Evolutionary conservation across 768 basidiomycete genomes (phyloP), one percentile per base, ranked within the genome.

Genomic region (Boletus eberwhitei): DNA sequence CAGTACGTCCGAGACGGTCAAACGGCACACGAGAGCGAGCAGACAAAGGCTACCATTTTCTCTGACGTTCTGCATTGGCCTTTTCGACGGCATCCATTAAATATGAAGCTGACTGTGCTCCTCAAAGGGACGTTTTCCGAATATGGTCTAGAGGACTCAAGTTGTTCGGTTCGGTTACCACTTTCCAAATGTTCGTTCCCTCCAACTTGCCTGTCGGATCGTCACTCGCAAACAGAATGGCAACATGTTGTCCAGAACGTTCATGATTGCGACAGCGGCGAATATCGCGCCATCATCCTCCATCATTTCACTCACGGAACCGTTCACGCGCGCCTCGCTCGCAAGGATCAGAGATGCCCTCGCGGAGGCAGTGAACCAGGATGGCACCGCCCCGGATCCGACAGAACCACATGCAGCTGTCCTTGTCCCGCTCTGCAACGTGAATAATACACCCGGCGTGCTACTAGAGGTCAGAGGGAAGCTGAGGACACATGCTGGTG

Each of bases 11-110:
- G 50, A 45, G 59, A 32, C 43, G 46, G 53, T 64, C 50, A 57
- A 42, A 57, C 16, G 48, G 42, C 13, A 14, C 29, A n/a, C 22
- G 11, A 47, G 9, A 6, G 17, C 21, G 42, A 53, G 50, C 29
- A 22, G 44, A 52, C 38, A 36, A 11, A 6, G 64, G 71, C 17
- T 60, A 84, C 88, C 87, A 90, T 76, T 77, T 71, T 66, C 79
- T 82, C 70, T 92, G 88, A 42, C 84, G 77, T 52, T 85, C 87
- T 17, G 79, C 69, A 61, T 93, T 93, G 19, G 87, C 87, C 63
- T 78, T 84, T 71, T 91, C 90, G 37, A 91, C 90, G 19, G 83
- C 87, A 64, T 93, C 90, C 90, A 93, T 64, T 13, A 5, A n/a
- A 39, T 26, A 26, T 36, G 21, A 17, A 21, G 32, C 29, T 21